Base-by-base conservation (phyloP, 2,329 filamentous ascomycete genomes). In the Periconia macrospinosa region DNA sequence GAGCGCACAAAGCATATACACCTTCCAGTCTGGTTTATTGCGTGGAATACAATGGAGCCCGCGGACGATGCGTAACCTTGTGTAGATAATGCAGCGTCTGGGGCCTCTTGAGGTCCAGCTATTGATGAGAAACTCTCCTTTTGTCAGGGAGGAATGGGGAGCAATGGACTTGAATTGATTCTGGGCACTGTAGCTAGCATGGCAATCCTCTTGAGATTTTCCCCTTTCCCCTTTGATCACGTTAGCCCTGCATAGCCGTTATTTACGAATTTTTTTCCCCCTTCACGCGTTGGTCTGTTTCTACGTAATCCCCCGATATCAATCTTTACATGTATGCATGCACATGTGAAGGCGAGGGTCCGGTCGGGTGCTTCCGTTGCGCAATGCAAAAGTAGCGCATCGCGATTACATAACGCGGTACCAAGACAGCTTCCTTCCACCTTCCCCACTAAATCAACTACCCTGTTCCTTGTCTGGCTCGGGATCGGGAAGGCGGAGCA, bases 51-150 rank as follows among this genome's bases (percentile, higher is more conserved):
- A 61, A 53, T 46, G 45, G 41, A 37, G 43, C 41, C 30, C 40
- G 43, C 45, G 35, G 37, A 45, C 14, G 49, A 50, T 53, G 48
- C 50, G 47, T 50, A 27, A 54, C 41, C 54, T 57, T 53, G 55
- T 65, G 64, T 67, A 65, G 64, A 67, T 67, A 64, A 37, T 37
- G 33, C 33, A 37, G 33, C 33, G 15, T 37, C 33, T 52, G 53
- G 53, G 54, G 53, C 53, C 8, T 27, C 58, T 48, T 52, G 47
- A 42, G 54, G 47, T 53, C 23, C 37, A n/a, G 18, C 46, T 48
- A 23, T 33, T 9, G n/a, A n/a, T n/a, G n/a, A n/a, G 23, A 14
- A 19, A 47, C 50, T 59, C 61, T 70, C 65, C 61, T 68, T 69
- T 58, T 65, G 63, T 67, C 65, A 54, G 57, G 59, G 60, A 58